A percentile compares a stretch with the other conserved stretches of the same genome.
Evolutionary conservation across 768 basidiomycete genomes (phyloP).

Genomic region (Tephrocybe sp.): DNA sequence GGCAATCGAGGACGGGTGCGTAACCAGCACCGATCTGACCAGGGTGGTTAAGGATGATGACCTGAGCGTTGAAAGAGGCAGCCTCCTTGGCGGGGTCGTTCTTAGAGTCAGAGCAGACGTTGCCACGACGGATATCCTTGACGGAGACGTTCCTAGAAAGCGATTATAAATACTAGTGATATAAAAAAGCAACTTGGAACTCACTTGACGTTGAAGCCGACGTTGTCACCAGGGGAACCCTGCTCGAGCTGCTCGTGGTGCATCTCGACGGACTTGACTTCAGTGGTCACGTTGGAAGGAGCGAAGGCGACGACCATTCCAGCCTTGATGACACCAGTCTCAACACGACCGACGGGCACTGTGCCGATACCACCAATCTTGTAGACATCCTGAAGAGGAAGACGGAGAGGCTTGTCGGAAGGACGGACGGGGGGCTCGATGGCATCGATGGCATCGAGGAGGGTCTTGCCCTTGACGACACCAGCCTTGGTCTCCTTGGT

Average conservation of each 20-base stretch:
- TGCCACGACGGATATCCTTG: conserved; percentile 99
- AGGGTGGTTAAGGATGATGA: conserved; percentile 99
- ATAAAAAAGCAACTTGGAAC: conserved; percentile 22
- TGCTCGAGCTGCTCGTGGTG: conserved; percentile 96
- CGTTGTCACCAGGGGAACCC: conserved; percentile 98
- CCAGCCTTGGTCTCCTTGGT: conserved; percentile 93
- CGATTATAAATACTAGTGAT: background rate
- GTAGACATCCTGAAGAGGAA: conserved; percentile 99
- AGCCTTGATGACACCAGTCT: conserved; percentile 99
- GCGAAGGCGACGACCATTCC: conserved; percentile 99
- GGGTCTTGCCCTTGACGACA: conserved; percentile 95
- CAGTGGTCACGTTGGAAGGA: conserved; percentile 97
- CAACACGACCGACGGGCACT: conserved; percentile 99
- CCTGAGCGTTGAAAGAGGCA: conserved; percentile 98
- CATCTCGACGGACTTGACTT: conserved; percentile 99
- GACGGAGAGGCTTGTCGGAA: conserved; percentile 99
- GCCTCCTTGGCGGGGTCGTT: conserved; percentile 99
- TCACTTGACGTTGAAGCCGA: conserved; percentile 98
- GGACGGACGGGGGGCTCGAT: conserved; percentile 97
- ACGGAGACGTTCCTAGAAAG: conserved; percentile 91
- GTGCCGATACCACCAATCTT: conserved; percentile 99
- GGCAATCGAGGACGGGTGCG: conserved; percentile 98
- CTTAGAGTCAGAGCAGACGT: conserved; percentile 99
- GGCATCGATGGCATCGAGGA: conserved; percentile 99
- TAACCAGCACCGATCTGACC: conserved; percentile 99